Evolutionary conservation across 1,139 yeast species (phyloP).

Genomic region (Komagataea norvegica): DNA sequence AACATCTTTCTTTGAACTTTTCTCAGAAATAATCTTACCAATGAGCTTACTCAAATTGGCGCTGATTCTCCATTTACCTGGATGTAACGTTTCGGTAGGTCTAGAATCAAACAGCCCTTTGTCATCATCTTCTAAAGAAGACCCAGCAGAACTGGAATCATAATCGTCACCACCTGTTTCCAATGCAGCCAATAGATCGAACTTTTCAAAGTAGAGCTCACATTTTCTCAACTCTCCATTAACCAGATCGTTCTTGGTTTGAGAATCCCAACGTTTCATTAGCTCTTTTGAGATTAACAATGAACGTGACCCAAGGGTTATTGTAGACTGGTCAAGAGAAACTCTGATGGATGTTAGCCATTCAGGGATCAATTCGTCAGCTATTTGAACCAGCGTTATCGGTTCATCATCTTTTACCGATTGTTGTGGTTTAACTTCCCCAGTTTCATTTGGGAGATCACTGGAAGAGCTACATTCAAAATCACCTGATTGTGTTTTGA

Average conservation of each 20-base stretch:
- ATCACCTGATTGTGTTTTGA: slow-evolving; percentile 3
- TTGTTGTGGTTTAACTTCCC: slow-evolving; percentile 7
- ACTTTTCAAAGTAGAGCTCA: slow-evolving; percentile 25
- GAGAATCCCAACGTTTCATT: slow-evolving; percentile 31
- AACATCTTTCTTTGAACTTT: slow-evolving; percentile 25
- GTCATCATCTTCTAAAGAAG: slow-evolving; percentile 28
- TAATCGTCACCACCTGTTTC: not conserved
- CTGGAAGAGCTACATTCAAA: slow-evolving; percentile 1
- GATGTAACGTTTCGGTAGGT: slow-evolving; percentile 10
- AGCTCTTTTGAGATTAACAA: slow-evolving; percentile 47
- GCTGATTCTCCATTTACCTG: slow-evolving; percentile 15
- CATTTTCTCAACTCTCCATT: slow-evolving; percentile 40
- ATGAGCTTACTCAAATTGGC: slow-evolving; percentile 15
- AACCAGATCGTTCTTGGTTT: slow-evolving; percentile 38
- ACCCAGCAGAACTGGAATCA: slow-evolving; percentile 9
- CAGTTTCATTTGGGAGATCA: not conserved
- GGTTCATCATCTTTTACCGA: not conserved
- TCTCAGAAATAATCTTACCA: slow-evolving; percentile 31
- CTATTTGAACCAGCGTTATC: slow-evolving; percentile 11
- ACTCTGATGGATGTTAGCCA: slow-evolving; percentile 18
- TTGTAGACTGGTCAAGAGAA: slow-evolving; percentile 24
- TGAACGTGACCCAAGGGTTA: slow-evolving; percentile 56
- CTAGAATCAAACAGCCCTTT: slow-evolving; percentile 30
- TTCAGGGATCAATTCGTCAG: slow-evolving; percentile 19
- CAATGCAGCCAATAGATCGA: slow-evolving; percentile 13